Percentiles rank a stretch among this genome's conserved stretches.
Evolutionary conservation across 1,139 yeast species (phyloP).

Genomic region (Diutina sp.): DNA sequence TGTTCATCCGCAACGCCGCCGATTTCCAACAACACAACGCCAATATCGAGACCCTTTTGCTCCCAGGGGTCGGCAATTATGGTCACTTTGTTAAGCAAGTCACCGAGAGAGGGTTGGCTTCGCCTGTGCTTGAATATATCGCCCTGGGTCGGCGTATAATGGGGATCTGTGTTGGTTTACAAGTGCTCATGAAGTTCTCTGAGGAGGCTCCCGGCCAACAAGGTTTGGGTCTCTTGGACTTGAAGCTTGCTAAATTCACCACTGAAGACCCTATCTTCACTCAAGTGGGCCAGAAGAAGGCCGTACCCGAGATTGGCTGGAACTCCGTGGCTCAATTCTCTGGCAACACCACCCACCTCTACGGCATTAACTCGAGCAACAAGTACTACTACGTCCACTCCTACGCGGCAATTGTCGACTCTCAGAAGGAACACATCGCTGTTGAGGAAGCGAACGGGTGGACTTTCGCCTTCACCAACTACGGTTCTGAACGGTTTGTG

Average conservation of each 20-base stretch:
- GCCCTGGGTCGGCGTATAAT: slow-evolving; percentile 67
- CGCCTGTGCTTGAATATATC: slow-evolving; percentile 55
- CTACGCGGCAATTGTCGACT: slow-evolving; percentile 56
- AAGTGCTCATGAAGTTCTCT: slow-evolving; percentile 62
- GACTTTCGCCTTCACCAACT: slow-evolving; percentile 60
- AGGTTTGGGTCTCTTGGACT: slow-evolving; percentile 44
- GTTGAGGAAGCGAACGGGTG: slow-evolving; percentile 43
- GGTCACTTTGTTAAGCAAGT: slow-evolving; percentile 82
- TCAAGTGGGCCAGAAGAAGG: slow-evolving; percentile 25
- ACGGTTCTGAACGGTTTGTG: slow-evolving; percentile 69
- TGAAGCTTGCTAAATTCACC: slow-evolving; percentile 47
- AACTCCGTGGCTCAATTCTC: slow-evolving; percentile 27
- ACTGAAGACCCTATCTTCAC: slow-evolving; percentile 22
- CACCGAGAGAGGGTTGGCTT: slow-evolving; percentile 44
- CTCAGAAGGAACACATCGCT: slow-evolving; percentile 11
- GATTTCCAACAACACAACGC: slow-evolving; percentile 23
- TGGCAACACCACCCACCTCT: slow-evolving; percentile 24
- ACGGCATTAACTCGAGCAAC: slow-evolving; percentile 47
- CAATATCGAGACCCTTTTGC: slow-evolving; percentile 41
- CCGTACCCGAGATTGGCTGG: slow-evolving; percentile 98
- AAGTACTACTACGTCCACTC: slow-evolving; percentile 94
- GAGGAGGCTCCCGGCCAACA: slow-evolving; percentile 54
- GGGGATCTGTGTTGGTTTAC: slow-evolving; percentile 97
- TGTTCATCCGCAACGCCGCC: slow-evolving; percentile 28
- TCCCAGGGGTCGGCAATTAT: slow-evolving; percentile 95